A percentile compares a stretch with the other conserved stretches of the same genome.
Evolutionary conservation across 2,329 filamentous ascomycete genomes (phyloP).

Genomic region (Aspergillus sp.): DNA sequence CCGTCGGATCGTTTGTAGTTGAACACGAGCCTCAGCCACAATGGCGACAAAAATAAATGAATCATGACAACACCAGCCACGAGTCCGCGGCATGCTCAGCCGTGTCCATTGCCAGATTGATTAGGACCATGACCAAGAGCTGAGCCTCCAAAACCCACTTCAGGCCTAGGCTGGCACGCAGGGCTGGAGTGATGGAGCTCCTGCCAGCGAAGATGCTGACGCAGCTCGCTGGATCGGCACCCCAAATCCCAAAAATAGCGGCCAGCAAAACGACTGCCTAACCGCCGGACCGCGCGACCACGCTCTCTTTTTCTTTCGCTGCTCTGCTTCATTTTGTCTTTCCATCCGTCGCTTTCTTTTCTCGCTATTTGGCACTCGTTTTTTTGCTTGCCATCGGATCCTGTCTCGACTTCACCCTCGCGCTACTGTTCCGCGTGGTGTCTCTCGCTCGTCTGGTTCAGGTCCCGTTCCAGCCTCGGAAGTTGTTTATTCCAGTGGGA

Average conservation of each 20-base stretch:
- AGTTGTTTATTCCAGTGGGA: slow-evolving; percentile 5
- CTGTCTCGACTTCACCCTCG: not conserved
- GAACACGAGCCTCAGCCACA: slow-evolving; percentile 5
- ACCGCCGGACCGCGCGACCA: slow-evolving; percentile 2
- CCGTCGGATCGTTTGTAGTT: not conserved
- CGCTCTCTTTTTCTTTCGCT: slow-evolving; percentile 4
- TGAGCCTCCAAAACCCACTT: not conserved
- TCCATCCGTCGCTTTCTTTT: slow-evolving; percentile 1
- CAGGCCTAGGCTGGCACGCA: no score
- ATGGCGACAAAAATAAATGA: slow-evolving; percentile 3
- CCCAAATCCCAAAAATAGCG: slow-evolving; percentile 21
- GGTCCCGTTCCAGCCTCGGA: slow-evolving; percentile 7
- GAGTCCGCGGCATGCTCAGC: not conserved
- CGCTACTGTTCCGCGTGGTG: not conserved
- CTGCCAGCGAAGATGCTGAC: slow-evolving; percentile 11
- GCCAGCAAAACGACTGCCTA: slow-evolving; percentile 18
- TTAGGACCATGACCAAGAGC: not conserved
- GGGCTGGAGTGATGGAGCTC: no score
- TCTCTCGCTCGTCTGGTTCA: slow-evolving; percentile 9
- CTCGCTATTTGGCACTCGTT: not conserved
- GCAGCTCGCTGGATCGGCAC: slow-evolving; percentile 14
- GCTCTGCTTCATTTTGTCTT: not conserved
- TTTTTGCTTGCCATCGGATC: not conserved
- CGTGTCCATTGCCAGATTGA: not conserved
- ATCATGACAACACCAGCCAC: slow-evolving; percentile 6